phyloP scores from a whole-genome alignment of 2,329 filamentous ascomycete species.

The Metarhizium rileyi region DNA sequence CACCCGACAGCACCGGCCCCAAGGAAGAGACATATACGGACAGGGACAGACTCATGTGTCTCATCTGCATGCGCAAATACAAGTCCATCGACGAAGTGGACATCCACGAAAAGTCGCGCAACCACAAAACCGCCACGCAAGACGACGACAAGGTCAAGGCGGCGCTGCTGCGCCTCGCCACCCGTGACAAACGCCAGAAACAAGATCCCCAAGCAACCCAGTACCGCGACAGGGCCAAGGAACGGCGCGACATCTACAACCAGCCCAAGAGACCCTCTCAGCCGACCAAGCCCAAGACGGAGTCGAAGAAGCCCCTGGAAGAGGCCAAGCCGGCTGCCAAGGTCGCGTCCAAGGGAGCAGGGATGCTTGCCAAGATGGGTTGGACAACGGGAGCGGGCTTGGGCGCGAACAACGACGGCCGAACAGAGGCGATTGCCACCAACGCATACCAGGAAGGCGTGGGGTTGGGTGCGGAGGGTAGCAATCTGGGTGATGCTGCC shows the following conservation, averaged over 20 bases:
- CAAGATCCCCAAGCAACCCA: constrained; percentile 18
- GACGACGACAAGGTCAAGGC: constrained; percentile 38
- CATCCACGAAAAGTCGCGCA: constrained; percentile 32
- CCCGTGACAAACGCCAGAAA: constrained; percentile 27
- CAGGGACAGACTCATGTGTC: constrained; percentile 35
- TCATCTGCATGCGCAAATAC: constrained; percentile 38
- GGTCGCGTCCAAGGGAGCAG: constrained; percentile 50
- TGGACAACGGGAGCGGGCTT: constrained; percentile 58
- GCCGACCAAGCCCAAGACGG: constrained; percentile 27
- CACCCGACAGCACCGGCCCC: neutral
- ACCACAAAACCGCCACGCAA: constrained; percentile 30
- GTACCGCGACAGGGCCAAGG: constrained; percentile 59
- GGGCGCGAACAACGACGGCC: constrained; percentile 52
- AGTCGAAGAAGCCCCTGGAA: constrained; percentile 9
- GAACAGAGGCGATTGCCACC: constrained; percentile 54
- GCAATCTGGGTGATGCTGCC: constrained; percentile 59
- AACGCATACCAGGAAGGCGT: constrained; percentile 59
- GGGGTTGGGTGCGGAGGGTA: constrained; percentile 58
- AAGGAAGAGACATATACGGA: constrained; percentile 46
- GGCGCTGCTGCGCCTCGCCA: constrained; percentile 30
- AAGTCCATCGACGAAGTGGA: constrained; percentile 32
- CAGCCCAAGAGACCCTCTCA: constrained; percentile 46
- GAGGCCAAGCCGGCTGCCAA: constrained; percentile 15
- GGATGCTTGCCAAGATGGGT: constrained; percentile 63
- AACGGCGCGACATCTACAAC: constrained; percentile 52